Evolutionary conservation across 2,329 filamentous ascomycete genomes (phyloP), one percentile per base, ranked within the genome.

Genomic region (Blumeriella jaapii): DNA sequence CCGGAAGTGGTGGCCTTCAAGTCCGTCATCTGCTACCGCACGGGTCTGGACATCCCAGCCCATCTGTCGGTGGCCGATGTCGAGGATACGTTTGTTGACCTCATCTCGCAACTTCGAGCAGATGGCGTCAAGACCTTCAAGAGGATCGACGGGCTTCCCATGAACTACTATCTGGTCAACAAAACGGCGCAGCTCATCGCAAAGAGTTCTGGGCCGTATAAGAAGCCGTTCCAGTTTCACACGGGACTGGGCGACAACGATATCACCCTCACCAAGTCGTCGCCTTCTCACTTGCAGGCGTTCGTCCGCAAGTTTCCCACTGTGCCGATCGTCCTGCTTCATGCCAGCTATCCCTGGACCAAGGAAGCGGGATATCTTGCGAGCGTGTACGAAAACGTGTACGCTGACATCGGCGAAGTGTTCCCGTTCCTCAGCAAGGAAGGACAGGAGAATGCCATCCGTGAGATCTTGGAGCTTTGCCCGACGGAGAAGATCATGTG

Each of bases 221-320:
- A 89, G 53, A 31, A 31, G 25, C 82, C 83, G 0, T 62, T 93
- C 9, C 84, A 93, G 51, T 81, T 93, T 45, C 84, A 93, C 50
- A 91, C 82, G 0, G 83, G 83, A 0, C 65, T 91, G 0, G 83
- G 84, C 1, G 84, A 91, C 51, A 82, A 78, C 46, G 83, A 91
- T 49, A 79, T 91, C 32, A 70, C 65, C 4, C 61, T 93, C 16
- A 61, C 72, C 2, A 70, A 69, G 32, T 71, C 82, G 0, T 89
- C 84, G 26, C 83, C 85, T 1, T 72, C 82, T 0, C 76, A 82
- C 47, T 61, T 93, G 15, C 82, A 93, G 50, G 61, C 67, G 0
- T 71, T 93, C 39, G 83, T 91, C 46, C 69, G 75, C 24, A 61
- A 67, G 13, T 86, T 81, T 46, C 70, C 79, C 0, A 63, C 64